Evolutionary conservation across 306 rosid genomes (phyloP).

Genomic region (Vigna hirtella): DNA sequence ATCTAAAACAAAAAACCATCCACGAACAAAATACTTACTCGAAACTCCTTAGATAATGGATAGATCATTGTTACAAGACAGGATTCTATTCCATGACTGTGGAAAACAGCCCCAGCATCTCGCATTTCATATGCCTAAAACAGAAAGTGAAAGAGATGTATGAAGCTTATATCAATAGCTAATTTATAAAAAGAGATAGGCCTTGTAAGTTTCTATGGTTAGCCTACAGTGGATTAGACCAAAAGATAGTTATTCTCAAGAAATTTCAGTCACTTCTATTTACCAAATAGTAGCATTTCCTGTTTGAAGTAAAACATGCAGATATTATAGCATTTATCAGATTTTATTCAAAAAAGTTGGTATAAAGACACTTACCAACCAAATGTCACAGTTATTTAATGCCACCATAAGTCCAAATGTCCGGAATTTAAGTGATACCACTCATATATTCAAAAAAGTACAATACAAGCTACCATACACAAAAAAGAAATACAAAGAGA

Average conservation of each 20-base stretch:
- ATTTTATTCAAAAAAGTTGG: constrained; percentile 6
- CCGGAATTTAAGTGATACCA: constrained; percentile 14
- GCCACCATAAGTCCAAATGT: constrained; percentile 27
- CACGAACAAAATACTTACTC: constrained; percentile 61
- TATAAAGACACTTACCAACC: constrained; percentile 5
- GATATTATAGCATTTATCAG: constrained; percentile 13
- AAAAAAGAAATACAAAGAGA: constrained; percentile 22
- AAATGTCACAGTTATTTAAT: constrained; percentile 14
- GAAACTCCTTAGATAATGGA: constrained; percentile 87
- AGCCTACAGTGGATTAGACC: constrained; percentile 31
- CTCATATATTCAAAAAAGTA: constrained; percentile 10
- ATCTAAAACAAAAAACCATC: constrained; percentile 19
- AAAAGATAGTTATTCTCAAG: constrained; percentile 11
- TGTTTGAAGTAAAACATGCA: constrained; percentile 14
- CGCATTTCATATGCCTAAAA: constrained; percentile 84
- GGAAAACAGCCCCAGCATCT: constrained; percentile 87
- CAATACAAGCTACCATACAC: neutral
- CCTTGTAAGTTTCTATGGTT: constrained; percentile 19
- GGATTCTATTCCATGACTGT: constrained; percentile 92
- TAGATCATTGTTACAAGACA: constrained; percentile 90
- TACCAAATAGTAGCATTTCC: constrained; percentile 33
- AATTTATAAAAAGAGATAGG: constrained; percentile 21
- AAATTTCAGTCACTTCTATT: constrained; percentile 33
- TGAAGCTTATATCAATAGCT: constrained; percentile 25
- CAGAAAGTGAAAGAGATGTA: constrained; percentile 36